Conservation (phyloP, 495 filamentous ascomycete species). For the Talaromyces wortmannii region DNA sequence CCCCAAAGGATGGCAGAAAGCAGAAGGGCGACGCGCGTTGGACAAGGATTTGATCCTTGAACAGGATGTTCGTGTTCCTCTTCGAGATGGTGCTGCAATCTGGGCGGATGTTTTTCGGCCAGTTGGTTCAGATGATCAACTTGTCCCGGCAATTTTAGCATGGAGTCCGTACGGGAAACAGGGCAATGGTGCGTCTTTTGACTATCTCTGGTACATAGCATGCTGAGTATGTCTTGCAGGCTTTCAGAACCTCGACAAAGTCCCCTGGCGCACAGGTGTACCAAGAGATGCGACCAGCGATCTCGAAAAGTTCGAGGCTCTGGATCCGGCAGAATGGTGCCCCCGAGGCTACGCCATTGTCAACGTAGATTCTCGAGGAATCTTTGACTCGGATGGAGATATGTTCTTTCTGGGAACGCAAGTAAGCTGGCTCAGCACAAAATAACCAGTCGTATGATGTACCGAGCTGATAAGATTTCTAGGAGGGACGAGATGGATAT, state of each 20-base stretch:
- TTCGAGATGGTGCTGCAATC: constrained; percentile 19
- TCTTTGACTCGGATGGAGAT: constrained; percentile 24
- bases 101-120: constrained; percentile 26
- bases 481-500: background rate
- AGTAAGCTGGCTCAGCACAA: constrained; percentile 14
- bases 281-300: constrained; percentile 9
- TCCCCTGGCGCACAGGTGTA: constrained; percentile 15
- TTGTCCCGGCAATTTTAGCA: constrained; percentile 21
- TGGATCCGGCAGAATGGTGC: constrained; percentile 34
- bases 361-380: constrained; percentile 30
- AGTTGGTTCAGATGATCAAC: background rate
- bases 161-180: constrained; percentile 29
- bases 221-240: background rate
- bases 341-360: constrained; percentile 32
- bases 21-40: constrained; percentile 3
- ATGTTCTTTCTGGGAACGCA: constrained; percentile 28
- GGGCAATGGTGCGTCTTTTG: constrained; percentile 6
- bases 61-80: constrained; percentile 11
- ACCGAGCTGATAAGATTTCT: background rate
- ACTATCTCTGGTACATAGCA: background rate
- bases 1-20: constrained; percentile 7
- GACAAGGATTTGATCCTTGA: constrained; percentile 9
- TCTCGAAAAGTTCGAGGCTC: constrained; percentile 33
- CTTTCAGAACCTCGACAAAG: constrained; percentile 1
- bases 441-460: constrained; percentile 4